A percentile compares a stretch with the other conserved stretches of the same genome.
phyloP scores from a whole-genome alignment of 306 rosid genomes.

The Vigna reflexopilosa region DNA sequence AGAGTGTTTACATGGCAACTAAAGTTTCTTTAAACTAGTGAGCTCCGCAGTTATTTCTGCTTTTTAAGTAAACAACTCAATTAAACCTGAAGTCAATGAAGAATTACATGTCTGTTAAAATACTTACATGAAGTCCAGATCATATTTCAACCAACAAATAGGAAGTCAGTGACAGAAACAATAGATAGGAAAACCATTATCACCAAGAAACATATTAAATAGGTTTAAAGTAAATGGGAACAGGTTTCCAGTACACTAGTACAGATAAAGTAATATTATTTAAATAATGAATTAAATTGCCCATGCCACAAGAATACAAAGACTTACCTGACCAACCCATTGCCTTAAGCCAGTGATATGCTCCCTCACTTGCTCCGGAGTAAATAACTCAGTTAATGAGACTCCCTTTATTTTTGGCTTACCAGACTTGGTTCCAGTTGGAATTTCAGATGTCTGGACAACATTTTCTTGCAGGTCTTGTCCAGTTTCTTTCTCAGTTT shows the following conservation, averaged over 20 bases:
- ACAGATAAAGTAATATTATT: neutral
- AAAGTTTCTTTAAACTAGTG: conserved; percentile 23
- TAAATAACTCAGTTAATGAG: conserved; percentile 86
- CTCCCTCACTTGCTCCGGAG: conserved; percentile 92
- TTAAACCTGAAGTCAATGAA: conserved; percentile 4
- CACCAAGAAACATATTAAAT: conserved; percentile 22
- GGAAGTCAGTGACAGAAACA: neutral
- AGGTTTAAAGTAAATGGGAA: conserved; percentile 28
- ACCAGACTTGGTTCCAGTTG: conserved; percentile 86
- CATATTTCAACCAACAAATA: conserved; percentile 8
- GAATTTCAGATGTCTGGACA: conserved; percentile 60
- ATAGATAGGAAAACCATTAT: conserved; percentile 14
- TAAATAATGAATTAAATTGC: conserved; percentile 11
- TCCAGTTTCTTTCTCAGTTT: conserved; percentile 72
- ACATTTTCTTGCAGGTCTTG: conserved; percentile 67
- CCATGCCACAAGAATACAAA: conserved; percentile 11
- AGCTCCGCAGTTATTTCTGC: neutral
- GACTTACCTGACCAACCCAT: conserved; percentile 98
- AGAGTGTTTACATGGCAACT: neutral
- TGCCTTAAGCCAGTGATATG: conserved; percentile 88
- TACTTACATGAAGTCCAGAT: conserved; percentile 15
- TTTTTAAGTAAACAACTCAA: neutral
- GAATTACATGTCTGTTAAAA: conserved; percentile 11
- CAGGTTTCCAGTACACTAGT: neutral
- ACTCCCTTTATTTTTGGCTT: conserved; percentile 97